These are phyloP conservation scores for Vigna trinervia DNA, from an alignment of 306 rosid species.

Conservation along the genomic window DNA sequence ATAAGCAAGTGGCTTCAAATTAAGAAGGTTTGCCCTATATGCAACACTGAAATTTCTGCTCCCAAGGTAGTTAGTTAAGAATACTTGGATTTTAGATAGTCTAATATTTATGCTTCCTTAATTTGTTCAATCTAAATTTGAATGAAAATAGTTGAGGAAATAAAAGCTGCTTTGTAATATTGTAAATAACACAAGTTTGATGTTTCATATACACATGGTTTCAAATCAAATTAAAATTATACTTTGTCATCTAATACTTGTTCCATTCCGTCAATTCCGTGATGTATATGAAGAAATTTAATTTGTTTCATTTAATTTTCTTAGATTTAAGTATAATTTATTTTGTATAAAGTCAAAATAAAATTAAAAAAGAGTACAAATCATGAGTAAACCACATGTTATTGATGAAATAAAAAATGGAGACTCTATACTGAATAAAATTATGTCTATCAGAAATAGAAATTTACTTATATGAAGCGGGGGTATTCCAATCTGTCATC, in stretches of 20 bases:
- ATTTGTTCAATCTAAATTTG: constrained; percentile 8
- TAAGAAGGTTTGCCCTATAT: constrained; percentile 78
- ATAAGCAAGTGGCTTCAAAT: constrained; percentile 78
- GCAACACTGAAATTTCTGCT: constrained; percentile 66
- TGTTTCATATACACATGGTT: background rate
- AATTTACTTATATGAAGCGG: no score
- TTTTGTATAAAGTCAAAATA: no score
- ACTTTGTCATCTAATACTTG: background rate
- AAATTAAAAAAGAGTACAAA: no score
- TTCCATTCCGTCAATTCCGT: background rate
- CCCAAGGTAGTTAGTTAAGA: constrained; percentile 40
- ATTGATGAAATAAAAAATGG: no score
- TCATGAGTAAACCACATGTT: no score
- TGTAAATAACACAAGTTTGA: background rate
- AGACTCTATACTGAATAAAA: no score
- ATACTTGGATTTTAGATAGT: constrained; percentile 2
- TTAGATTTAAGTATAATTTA: no score
- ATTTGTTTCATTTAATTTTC: no score
- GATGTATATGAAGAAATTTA: no score
- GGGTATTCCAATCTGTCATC: no score
- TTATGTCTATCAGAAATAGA: no score
- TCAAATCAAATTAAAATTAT: background rate
- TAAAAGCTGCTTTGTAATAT: constrained; percentile 32
- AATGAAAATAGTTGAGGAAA: constrained; percentile 23
- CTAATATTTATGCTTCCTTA: background rate